Percentiles rank a stretch among this genome's conserved stretches.
phyloP scores from a whole-genome alignment of 352 stramenopile species.

The Pythium vanterpoolii region DNA sequence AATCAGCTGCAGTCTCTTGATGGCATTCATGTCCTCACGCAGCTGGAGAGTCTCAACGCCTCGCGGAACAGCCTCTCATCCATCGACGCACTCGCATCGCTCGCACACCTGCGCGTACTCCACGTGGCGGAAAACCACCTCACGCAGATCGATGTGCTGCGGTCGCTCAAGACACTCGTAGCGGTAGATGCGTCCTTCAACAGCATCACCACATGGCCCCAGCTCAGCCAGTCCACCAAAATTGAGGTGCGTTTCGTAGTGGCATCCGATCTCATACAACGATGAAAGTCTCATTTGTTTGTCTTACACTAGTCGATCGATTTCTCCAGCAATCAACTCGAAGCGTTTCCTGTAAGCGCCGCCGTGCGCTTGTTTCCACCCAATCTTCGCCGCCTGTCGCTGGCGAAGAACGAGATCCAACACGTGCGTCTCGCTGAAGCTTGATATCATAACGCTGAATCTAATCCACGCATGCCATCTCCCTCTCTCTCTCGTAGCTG shows the following conservation, averaged over 20 bases:
- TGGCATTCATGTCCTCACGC: slow-evolving; percentile 42
- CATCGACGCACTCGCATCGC: slow-evolving; percentile 36
- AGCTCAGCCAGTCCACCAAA: slow-evolving; percentile 27
- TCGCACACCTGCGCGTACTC: slow-evolving; percentile 42
- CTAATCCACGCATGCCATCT: not conserved
- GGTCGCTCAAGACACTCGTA: slow-evolving; percentile 28
- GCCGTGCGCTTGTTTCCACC: slow-evolving; percentile 34
- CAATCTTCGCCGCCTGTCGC: slow-evolving; percentile 38
- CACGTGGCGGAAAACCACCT: slow-evolving; percentile 59
- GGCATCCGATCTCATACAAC: not conserved
- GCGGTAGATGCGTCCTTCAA: slow-evolving; percentile 64
- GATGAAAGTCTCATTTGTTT: not conserved
- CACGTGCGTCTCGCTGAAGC: slow-evolving; percentile 27
- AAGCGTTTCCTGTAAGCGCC: slow-evolving; percentile 26
- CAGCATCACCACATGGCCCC: slow-evolving; percentile 52
- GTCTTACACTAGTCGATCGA: slow-evolving; percentile 37
- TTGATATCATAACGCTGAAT: not conserved
- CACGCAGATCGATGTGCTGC: slow-evolving; percentile 38
- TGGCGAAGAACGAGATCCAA: slow-evolving; percentile 62
- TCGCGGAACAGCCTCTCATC: slow-evolving; percentile 47
- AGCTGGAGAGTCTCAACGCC: slow-evolving; percentile 45
- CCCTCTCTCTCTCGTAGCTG: slow-evolving; percentile 26
- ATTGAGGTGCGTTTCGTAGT: slow-evolving; percentile 41
- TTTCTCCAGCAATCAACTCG: slow-evolving; percentile 57
- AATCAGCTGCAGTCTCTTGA: slow-evolving; percentile 53